A percentile compares a stretch with the other conserved stretches of the same genome.
These are phyloP conservation scores for Aspergillus terreus DNA, from an alignment of 2,329 filamentous ascomycete genomes.

Conservation along the genomic window DNA sequence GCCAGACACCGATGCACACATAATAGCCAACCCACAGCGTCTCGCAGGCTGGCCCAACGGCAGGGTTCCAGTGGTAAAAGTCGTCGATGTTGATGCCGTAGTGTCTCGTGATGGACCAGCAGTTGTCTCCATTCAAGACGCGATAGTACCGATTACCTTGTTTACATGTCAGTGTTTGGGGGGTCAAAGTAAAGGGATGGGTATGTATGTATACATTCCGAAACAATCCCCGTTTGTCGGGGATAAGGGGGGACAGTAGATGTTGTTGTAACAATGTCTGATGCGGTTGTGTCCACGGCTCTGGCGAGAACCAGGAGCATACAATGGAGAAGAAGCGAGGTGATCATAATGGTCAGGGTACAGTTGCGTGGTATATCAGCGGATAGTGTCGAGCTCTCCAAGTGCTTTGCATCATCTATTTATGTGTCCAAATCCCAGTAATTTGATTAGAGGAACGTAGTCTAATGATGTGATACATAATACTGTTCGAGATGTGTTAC, in stretches of 20 bases:
- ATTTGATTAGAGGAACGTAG: too few species aligned
- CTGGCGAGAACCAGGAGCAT: not conserved
- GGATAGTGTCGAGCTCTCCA: too few species aligned
- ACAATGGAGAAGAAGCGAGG: too few species aligned
- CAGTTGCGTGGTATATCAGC: too few species aligned
- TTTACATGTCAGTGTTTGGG: not conserved
- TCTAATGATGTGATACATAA: too few species aligned
- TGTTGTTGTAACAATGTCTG: not conserved
- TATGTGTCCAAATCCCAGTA: too few species aligned
- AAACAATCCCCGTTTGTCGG: not conserved
- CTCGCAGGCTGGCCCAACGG: conserved; percentile 4
- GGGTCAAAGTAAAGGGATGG: not conserved
- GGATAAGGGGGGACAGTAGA: not conserved
- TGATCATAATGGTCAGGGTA: too few species aligned
- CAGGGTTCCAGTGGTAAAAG: conserved; percentile 11
- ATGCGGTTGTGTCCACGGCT: not conserved
- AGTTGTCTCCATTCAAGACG: conserved; percentile 4
- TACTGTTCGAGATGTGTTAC: too few species aligned
- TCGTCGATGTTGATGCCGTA: conserved; percentile 4
- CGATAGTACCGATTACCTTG: not conserved
- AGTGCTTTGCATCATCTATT: too few species aligned
- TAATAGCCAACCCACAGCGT: conserved; percentile 8
- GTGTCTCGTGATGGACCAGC: not conserved
- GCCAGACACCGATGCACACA: conserved; percentile 8
- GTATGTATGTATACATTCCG: not conserved